Evolutionary conservation across 495 filamentous ascomycete species (phyloP).

Genomic region (Sordaria brevicollis): DNA sequence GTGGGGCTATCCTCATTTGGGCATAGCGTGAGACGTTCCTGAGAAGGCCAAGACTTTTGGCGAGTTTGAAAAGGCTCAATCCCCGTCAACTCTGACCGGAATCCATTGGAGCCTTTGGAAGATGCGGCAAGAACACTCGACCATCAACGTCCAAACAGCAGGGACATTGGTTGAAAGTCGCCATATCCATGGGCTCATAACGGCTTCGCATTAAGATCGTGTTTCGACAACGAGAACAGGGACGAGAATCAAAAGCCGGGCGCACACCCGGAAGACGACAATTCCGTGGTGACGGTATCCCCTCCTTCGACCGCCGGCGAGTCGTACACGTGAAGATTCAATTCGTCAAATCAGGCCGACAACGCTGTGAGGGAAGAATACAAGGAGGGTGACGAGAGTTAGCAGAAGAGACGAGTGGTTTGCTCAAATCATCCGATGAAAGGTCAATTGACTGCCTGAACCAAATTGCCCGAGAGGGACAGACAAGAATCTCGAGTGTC

Average conservation of each 20-base stretch:
- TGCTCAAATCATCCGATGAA: neutral
- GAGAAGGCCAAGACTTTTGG: conserved; percentile 28
- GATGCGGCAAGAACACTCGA: neutral
- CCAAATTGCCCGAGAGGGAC: neutral
- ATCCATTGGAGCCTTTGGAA: conserved; percentile 17
- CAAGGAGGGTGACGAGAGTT: neutral
- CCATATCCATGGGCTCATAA: conserved; percentile 10
- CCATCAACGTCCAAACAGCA: neutral
- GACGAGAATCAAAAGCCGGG: neutral
- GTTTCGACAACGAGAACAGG: neutral
- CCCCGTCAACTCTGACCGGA: conserved; percentile 18
- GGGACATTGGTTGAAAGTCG: neutral
- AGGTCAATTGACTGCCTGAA: neutral
- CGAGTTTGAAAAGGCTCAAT: conserved; percentile 27
- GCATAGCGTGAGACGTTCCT: conserved; percentile 28
- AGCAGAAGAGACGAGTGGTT: neutral
- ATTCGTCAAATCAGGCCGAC: neutral
- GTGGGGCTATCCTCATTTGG: conserved; percentile 13
- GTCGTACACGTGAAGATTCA: neutral
- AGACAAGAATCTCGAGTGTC: conserved; percentile 1
- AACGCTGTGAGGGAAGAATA: neutral
- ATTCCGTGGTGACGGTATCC: neutral
- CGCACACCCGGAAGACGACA: neutral
- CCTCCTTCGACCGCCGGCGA: neutral
- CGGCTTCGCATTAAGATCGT: conserved; percentile 10